phyloP scores from a whole-genome alignment of 78 protist species.

The slime mould (Dictyostelium discoideum) region DNA sequence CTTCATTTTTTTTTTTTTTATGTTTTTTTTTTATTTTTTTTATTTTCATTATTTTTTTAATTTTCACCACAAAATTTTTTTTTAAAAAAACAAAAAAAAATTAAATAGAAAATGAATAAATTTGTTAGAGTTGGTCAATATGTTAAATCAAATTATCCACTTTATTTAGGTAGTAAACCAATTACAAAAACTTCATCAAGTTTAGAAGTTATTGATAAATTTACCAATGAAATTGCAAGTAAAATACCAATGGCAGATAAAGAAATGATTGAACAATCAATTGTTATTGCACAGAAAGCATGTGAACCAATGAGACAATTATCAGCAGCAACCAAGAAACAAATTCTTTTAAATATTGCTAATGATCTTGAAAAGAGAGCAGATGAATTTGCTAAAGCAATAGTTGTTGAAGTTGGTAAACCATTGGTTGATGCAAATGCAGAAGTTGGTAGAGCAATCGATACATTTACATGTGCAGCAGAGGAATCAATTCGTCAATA shows the following conservation, averaged over 20 bases:
- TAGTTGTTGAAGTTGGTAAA: slow-evolving; percentile 83
- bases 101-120: neutral
- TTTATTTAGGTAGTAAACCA: slow-evolving; percentile 67
- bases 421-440: slow-evolving; percentile 70
- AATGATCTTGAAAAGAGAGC: slow-evolving; percentile 36
- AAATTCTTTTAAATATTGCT: slow-evolving; percentile 55
- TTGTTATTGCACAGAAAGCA: neutral
- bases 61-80: neutral
- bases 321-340: slow-evolving; percentile 28
- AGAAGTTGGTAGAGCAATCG: slow-evolving; percentile 81
- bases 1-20: neutral
- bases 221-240: slow-evolving; percentile 31
- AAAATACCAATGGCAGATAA: slow-evolving; percentile 67
- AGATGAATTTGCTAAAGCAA: slow-evolving; percentile 74
- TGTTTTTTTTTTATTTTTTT: neutral
- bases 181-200: neutral
- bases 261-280: slow-evolving; percentile 37
- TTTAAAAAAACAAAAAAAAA: neutral
- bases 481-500: slow-evolving; percentile 79
- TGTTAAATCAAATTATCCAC: slow-evolving; percentile 68
- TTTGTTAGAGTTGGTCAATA: slow-evolving; percentile 45
- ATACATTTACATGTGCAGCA: slow-evolving; percentile 84
- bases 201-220: slow-evolving; percentile 70
- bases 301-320: slow-evolving; percentile 22
- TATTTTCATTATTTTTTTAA: neutral